phyloP scores from a whole-genome alignment of 148 eudicot genomes.

The Rhododendron griersonianum region DNA sequence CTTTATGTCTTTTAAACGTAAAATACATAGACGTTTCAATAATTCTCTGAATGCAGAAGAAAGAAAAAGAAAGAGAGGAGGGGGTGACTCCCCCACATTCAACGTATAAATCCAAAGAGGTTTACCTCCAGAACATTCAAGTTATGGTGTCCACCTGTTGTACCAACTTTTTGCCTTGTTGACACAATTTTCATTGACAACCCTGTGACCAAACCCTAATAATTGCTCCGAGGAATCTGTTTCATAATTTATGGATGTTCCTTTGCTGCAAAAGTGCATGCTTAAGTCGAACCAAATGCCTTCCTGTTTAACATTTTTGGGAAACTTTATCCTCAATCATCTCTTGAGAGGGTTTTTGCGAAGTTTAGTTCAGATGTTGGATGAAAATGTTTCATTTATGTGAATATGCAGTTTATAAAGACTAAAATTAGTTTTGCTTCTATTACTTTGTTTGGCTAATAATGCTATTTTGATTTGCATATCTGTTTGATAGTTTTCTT shows the following conservation, averaged over 20 bases:
- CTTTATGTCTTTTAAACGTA: not conserved
- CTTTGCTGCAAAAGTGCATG: not conserved
- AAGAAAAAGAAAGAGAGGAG: not conserved
- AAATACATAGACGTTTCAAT: not conserved
- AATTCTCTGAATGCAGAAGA: not conserved
- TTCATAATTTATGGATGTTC: not conserved
- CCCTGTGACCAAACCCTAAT: not conserved
- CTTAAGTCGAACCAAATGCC: not conserved
- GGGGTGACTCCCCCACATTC: not conserved
- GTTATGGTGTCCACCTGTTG: not conserved
- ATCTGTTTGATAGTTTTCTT: not conserved
- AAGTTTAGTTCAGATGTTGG: not conserved
- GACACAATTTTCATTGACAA: not conserved
- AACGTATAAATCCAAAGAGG: not conserved
- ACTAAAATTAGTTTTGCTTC: not conserved
- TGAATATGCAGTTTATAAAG: not conserved
- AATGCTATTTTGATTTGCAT: not conserved
- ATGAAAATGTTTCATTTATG: not conserved
- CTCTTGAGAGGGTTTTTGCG: not conserved
- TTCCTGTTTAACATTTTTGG: not conserved
- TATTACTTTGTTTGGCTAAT: not conserved
- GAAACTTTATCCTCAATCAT: not conserved
- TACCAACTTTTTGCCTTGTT: not conserved
- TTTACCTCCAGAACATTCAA: not conserved
- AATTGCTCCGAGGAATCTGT: not conserved